Base-by-base conservation (phyloP, 306 rosid genomes). In the Rubus parviflorus region DNA sequence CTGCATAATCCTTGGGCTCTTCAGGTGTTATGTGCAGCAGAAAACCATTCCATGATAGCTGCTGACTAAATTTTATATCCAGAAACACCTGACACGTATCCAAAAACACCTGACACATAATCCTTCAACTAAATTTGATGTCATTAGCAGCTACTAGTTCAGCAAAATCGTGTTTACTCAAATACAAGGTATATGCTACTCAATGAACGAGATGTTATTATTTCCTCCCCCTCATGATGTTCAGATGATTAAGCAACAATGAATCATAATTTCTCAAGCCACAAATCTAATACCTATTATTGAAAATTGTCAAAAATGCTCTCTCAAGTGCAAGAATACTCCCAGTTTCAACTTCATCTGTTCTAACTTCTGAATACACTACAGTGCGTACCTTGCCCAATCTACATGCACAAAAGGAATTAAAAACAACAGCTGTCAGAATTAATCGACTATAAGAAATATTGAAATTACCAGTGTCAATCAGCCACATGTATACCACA, bases 111-210 rank as follows among this genome's bases (percentile, higher is more conserved):
- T 7, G 77, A 68, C 64, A 66, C 89, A n/a, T 83, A 81, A 66
- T 76, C 81, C 83, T 96, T 96, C 90, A 96, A 79, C 99, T 76
- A 86, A 94, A 94, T 58, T 80, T 80, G 48, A 92, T 68, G 6
- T 88, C 96, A 14, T 93, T 84, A 81, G 82, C 80, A 19, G 97
- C 90, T 4, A 90, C 91, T 38, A 94, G 87, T 56, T 97, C 98
- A 4, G 98, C 94, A 72, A 94, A 96, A 84, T 94, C 98, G 68
- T 94, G 97, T 76, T 94, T 94, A 94, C 62, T 94, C 97, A 67
- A 92, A 94, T 13, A 92, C 98, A 52, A 94, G 96, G 84, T 94
- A 94, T 70, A 94, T 88, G 87, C 97, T 92, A 62, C 14, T 94
- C 17, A 97, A 92, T 42, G 83, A 22, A 38, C 84, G 77, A 9